A percentile compares a stretch with the other conserved stretches of the same genome.
These are phyloP conservation scores for Zoysia japonica DNA, from an alignment of 176 grass and related monocot species.

Conservation along the genomic window DNA sequence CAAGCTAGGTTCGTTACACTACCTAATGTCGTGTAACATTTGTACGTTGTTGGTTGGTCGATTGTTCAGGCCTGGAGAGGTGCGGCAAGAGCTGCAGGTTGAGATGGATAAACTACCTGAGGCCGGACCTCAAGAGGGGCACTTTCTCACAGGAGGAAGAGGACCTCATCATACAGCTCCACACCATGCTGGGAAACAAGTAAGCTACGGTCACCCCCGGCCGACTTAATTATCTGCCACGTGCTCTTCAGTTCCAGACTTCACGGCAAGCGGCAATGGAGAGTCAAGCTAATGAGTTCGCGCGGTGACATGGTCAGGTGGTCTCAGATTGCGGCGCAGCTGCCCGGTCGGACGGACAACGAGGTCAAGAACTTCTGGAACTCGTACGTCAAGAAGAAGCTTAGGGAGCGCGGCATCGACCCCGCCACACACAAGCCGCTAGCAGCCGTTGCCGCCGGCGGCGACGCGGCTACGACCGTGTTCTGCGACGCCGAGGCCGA, in stretches of 20 bases:
- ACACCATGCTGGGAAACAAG: constrained; percentile 78
- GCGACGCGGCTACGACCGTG: neutral
- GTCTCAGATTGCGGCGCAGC: constrained; percentile 81
- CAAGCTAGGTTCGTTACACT: neutral
- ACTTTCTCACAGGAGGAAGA: constrained; percentile 80
- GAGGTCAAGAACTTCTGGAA: constrained; percentile 99
- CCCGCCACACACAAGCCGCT: constrained; percentile 69
- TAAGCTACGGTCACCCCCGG: neutral
- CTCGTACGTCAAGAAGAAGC: constrained; percentile 74
- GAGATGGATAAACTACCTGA: constrained; percentile 89
- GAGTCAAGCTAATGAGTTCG: neutral
- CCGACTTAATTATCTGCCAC: too few species aligned
- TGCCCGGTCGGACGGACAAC: constrained; percentile 91
- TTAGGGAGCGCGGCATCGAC: constrained; percentile 74
- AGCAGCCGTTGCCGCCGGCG: neutral
- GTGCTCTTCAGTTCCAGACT: neutral
- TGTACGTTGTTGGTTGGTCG: neutral
- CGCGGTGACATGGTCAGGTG: constrained; percentile 39
- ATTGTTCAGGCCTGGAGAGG: constrained; percentile 59
- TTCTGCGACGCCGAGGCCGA: constrained; percentile 42
- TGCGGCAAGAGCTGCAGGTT: constrained; percentile 82
- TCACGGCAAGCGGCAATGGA: neutral
- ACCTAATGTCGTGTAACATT: neutral
- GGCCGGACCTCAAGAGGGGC: constrained; percentile 77
- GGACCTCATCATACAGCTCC: constrained; percentile 70